phyloP scores from a whole-genome alignment of 176 grass and related monocot genomes.

The Oryza coarctata region DNA sequence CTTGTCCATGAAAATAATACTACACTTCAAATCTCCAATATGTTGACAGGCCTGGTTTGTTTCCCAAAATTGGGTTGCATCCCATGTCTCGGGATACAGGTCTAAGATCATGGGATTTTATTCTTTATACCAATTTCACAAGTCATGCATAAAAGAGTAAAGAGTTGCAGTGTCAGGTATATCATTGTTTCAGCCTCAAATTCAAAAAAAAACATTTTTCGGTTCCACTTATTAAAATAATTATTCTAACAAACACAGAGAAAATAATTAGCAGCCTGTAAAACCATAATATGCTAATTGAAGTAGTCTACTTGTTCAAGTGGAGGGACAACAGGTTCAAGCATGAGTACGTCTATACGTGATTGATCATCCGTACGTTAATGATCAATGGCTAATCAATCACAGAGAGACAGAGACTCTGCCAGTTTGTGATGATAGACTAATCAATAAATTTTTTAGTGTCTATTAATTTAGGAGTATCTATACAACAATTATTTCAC shows the following conservation, averaged over 20 bases:
- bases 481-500: background rate
- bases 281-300: background rate
- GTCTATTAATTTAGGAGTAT: background rate
- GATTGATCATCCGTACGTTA: constrained; percentile 14
- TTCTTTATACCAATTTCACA: background rate
- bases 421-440: background rate
- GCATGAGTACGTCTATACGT: background rate
- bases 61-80: too few species aligned
- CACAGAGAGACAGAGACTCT: background rate
- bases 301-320: constrained; percentile 27
- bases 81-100: too few species aligned
- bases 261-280: background rate
- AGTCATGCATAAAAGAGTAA: background rate
- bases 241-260: constrained; percentile 2
- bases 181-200: background rate
- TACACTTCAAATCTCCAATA: too few species aligned
- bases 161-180: background rate
- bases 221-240: background rate
- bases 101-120: constrained; percentile 35
- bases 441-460: background rate
- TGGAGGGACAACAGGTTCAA: constrained; percentile 1
- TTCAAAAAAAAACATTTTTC: background rate
- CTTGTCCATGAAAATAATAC: too few species aligned
- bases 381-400: constrained; percentile 4
- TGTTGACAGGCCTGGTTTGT: background rate